Base-by-base conservation (phyloP, 169 alveolate genomes). In the Plasmodium sp. region DNA sequence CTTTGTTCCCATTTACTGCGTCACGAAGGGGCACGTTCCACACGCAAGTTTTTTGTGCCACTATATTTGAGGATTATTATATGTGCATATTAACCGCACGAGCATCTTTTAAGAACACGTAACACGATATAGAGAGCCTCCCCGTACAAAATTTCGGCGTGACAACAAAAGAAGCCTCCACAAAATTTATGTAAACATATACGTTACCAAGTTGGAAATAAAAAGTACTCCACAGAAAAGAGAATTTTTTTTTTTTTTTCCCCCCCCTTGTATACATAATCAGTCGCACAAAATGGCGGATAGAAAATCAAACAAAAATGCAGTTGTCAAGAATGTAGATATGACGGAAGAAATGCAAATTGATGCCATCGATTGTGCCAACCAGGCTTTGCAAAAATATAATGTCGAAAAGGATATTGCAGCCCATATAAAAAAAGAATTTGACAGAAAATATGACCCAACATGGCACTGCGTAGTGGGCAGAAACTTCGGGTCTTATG, bases 391-490 rank as follows among this genome's bases (percentile, higher is more conserved):
- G 93, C 99, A 98, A 96, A 98, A 98, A 98, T 98, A 97, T 94
- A 97, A 96, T 86, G 97, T 99, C 82, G 99, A 99, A 96, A 98
- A 99, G 97, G 99, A 99, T 94, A 99, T 99, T 58, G 99, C 99
- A 36, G 99, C 99, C 34, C 99, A 98, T 97, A 99, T 99, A 96
- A 99, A 99, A 97, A 99, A 99, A 97, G 99, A 99, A 95, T 99
- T 99, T 97, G 99, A 99, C 97, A 98, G 99, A 97, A 98, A 99
- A 95, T 99, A 99, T 98, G 95, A 96, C 81, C 98, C 98, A 71
- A 99, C 99, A 14, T 99, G 99, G 99, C 99, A 99, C 97, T 99
- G 99, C 95, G 99, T 99, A 83, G 99, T 99, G 36, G 99, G 99
- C 41, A 97, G 99, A 83, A 99, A 99, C 97, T 99, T 99, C 96